Conservation (phyloP, 2,329 filamentous ascomycete species). For the Colletotrichum godetiae region DNA sequence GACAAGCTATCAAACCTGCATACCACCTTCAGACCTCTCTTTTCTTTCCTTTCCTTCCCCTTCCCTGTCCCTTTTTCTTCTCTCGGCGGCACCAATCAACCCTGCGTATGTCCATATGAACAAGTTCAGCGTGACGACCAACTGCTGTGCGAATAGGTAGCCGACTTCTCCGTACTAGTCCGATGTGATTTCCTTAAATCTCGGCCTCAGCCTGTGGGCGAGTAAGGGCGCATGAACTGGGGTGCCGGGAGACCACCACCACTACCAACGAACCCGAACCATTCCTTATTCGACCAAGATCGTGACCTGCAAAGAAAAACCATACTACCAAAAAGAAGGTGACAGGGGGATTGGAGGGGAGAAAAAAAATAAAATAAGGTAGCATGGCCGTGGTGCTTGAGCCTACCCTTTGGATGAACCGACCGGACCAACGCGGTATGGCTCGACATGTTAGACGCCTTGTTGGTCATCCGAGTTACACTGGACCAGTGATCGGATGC, state of each 20-base stretch:
- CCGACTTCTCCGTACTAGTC: not conserved
- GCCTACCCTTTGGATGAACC: constrained; percentile 14
- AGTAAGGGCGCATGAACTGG: constrained; percentile 18
- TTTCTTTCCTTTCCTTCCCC: not conserved
- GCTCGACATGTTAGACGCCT: constrained; percentile 10
- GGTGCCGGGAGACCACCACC: not conserved
- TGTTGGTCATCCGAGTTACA: constrained; percentile 27
- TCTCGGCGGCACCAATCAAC: not conserved
- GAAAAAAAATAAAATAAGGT: constrained; percentile 6
- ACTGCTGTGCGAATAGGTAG: not conserved
- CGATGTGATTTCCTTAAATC: not conserved
- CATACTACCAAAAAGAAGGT: not conserved
- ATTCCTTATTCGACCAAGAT: constrained; percentile 28
- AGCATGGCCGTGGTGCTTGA: constrained; percentile 4
- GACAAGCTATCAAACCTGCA: constrained; percentile 28
- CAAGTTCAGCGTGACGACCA: too few relatives aligned
- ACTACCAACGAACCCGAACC: not conserved
- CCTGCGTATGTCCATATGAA: not conserved
- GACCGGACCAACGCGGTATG: constrained; percentile 15
- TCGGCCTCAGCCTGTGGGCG: not conserved
- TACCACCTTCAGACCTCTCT: not conserved
- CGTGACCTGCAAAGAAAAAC: constrained; percentile 8
- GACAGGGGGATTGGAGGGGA: not conserved
- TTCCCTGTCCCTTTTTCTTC: not conserved
- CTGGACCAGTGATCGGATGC: constrained; percentile 22